Evolutionary conservation across 768 basidiomycete genomes (phyloP), one percentile per base, ranked within the genome.

Genomic region (Mycena floridula): DNA sequence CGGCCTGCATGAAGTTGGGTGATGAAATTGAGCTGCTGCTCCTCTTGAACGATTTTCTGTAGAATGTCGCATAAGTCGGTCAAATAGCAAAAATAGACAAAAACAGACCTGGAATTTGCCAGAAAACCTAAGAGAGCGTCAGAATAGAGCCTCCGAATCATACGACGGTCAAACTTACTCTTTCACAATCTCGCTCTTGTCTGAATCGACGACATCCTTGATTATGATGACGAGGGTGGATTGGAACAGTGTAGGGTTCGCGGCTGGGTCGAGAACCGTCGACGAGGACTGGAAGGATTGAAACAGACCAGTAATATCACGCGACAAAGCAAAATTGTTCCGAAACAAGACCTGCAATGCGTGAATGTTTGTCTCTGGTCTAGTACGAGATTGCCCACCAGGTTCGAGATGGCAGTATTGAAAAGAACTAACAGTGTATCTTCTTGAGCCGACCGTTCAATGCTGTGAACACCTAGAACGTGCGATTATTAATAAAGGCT

Each of bases 201-300:
- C 81, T 0, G 76, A 70, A 43, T 82, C 81, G 1, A 80, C 70
- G 12, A 82, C 80, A 40, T 83, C 81, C 80, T 82, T 83, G 58
- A 82, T 81, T 36, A 82, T 79, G 49, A 82, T 79, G 6, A 70
- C 70, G 12, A 83, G 59, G 0, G 69, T 77, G 0, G 78, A 81
- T 50, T 70, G 73, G 59, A 82, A 82, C 5, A 83, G 58, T 2
- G 67, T 68, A 0, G 77, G 79, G 53, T 82, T 82, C 0, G 72
- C 63, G 12, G 69, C 65, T 7, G 81, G 81, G 51, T 83, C 77
- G 3, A 82, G 56, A 11, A 82, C 69, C 0, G 74, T 70, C 0
- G 75, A 70, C n/a, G 75, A 76, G 0, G 76, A 72, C 47, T 79
- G 78, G 61, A 79, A 80, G 0, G 77, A 79, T 45, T 77, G 75